Conservation (phyloP, 2,329 filamentous ascomycete species). For the Fusarium fracticaudum region DNA sequence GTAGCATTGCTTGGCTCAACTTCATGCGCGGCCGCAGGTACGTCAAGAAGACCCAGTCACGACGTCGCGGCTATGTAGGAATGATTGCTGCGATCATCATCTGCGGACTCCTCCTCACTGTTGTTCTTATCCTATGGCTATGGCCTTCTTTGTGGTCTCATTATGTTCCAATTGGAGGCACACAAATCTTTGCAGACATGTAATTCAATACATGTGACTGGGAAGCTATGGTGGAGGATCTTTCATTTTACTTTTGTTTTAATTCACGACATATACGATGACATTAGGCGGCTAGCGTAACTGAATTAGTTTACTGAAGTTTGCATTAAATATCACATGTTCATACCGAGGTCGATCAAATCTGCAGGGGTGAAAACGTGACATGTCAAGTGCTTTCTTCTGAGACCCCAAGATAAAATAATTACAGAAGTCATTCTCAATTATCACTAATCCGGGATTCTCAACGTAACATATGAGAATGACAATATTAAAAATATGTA, state of each 20-base stretch:
- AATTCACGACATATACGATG: background rate
- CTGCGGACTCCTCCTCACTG: background rate
- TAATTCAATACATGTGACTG: background rate
- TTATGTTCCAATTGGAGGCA: background rate
- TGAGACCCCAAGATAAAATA: background rate
- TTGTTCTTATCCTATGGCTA: background rate
- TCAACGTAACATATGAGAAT: accelerated
- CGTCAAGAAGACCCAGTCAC: background rate
- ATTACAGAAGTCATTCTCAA: background rate
- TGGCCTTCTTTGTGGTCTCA: background rate
- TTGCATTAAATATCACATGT: background rate
- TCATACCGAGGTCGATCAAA: background rate
- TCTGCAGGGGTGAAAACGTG: background rate
- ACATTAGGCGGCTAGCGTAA: background rate
- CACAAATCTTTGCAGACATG: background rate
- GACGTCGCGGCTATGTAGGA: background rate
- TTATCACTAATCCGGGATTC: no score
- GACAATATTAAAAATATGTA: no score
- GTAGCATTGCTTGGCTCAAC: background rate
- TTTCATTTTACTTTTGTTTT: background rate
- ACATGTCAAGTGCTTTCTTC: background rate
- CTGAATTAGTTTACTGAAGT: background rate
- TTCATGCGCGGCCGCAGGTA: background rate
- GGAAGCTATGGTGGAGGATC: no score
- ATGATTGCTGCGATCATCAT: background rate